Conservation (phyloP, 179 eudicot species). For the Sideroxylon spinosum region DNA sequence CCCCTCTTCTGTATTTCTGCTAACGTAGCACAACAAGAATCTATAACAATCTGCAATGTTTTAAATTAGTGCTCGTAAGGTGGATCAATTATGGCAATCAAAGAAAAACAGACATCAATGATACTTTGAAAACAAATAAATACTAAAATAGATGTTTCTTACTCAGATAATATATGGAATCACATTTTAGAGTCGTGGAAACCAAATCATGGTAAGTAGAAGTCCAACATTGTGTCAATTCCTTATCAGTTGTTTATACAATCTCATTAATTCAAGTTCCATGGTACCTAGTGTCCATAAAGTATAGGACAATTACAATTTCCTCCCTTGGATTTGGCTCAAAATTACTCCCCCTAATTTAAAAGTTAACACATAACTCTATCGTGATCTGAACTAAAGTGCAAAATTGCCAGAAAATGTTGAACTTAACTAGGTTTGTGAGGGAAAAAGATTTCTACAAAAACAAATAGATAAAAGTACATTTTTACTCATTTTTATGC, state of each 20-base stretch:
- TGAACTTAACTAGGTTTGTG: no score
- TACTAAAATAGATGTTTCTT: not conserved
- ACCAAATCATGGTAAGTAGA: not conserved
- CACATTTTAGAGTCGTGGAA: not conserved
- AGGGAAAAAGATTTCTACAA: no score
- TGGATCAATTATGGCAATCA: not conserved
- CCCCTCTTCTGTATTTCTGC: conserved; percentile 88
- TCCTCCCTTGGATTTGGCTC: no score
- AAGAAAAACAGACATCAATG: not conserved
- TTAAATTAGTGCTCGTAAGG: no score
- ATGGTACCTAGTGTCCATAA: not conserved
- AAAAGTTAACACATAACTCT: no score
- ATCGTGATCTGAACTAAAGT: no score
- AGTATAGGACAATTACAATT: no score
- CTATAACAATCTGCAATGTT: conserved; percentile 51
- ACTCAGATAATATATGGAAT: not conserved
- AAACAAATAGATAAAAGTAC: no score
- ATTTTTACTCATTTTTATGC: no score
- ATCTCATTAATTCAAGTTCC: conserved; percentile 1
- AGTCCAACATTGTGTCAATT: not conserved
- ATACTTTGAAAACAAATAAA: not conserved
- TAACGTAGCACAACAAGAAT: conserved; percentile 95
- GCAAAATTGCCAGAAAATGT: no score
- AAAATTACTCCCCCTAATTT: no score
- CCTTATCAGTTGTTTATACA: not conserved